Base-by-base conservation (phyloP, 2,329 filamentous ascomycete species). In the Diaporthe australafricana region DNA sequence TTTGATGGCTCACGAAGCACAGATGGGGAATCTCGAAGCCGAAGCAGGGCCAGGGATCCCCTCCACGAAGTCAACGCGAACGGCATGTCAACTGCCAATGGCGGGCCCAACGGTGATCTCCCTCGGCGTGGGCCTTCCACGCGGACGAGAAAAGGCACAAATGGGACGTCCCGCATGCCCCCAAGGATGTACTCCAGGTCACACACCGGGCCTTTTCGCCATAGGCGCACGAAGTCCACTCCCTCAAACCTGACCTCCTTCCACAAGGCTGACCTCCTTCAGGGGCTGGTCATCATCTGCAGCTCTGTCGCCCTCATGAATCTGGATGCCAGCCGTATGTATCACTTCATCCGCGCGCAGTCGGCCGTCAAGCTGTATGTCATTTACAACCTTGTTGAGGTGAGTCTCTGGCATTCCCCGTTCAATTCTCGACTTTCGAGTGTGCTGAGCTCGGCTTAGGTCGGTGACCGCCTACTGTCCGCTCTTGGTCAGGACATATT, bases 301-400 rank as follows among this genome's bases (percentile, higher is more conserved):
- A 98, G 94, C 78, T 97, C 94, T 77, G 85, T 93, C 66, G 90
- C 96, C 17, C 86, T 99, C 65, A 96, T 98, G 91, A 92, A 90
- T 30, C 92, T 99, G 56, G 97, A 99, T 80, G 96, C 96, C 7
- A 98, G 95, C 79, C 91, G 95, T 66, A 98, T 98, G 94, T 99
- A 99, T 79, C 96, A 99, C 81, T 95, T 95, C 77, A 98, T 99
- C 77, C 92, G 96, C 57, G 96, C 95, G 0, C 96, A 99, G 81
- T 96, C 95, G 1, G 95, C 96, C 9, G 98, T 99, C 84, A 99
- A 99, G 80, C 88, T 99, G 14, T 99, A 99, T 80, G 96, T 99
- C 72, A 98, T 99, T 70, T 99, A 98, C 86, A 99, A 99, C 79
- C 94, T 98, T 42, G 89, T 99, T 6, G 96, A 99, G 83, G 91